These are phyloP conservation scores for Trichoderma arundinaceum DNA, from an alignment of 2,329 filamentous ascomycete genomes.

Conservation along the genomic window DNA sequence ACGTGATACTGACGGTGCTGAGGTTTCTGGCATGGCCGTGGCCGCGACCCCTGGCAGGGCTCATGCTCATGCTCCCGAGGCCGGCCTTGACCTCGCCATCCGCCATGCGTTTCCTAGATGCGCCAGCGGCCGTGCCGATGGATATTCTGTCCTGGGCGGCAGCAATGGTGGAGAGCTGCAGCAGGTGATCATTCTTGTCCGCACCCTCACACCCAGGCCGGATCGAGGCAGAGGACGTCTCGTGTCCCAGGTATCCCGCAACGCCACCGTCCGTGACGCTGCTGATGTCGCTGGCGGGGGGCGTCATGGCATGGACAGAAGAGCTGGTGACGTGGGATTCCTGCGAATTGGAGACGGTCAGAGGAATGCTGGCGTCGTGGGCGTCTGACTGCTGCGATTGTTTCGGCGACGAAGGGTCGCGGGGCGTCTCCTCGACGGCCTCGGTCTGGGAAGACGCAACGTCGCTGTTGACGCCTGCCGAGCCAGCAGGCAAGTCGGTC, in stretches of 20 bases:
- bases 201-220: slow-evolving; percentile 39
- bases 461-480: slow-evolving; percentile 5
- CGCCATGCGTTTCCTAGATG: slow-evolving; percentile 74
- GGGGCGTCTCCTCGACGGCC: slow-evolving; percentile 17
- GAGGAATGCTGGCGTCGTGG: slow-evolving; percentile 32
- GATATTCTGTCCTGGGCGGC: slow-evolving; percentile 58
- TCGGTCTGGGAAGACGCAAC: slow-evolving; percentile 19
- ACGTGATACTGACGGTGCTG: slow-evolving; percentile 68
- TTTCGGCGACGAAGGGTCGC: slow-evolving; percentile 13
- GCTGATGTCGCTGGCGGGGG: slow-evolving; percentile 39
- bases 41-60: slow-evolving; percentile 52
- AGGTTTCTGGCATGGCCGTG: slow-evolving; percentile 75
- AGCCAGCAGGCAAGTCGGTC: slow-evolving; percentile 29
- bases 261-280: slow-evolving; percentile 31
- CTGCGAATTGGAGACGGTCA: slow-evolving; percentile 38
- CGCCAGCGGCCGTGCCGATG: slow-evolving; percentile 45
- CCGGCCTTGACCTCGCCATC: slow-evolving; percentile 72
- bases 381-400: slow-evolving; percentile 21
- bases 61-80: slow-evolving; percentile 52
- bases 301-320: slow-evolving; percentile 40
- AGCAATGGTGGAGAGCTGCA: slow-evolving; percentile 63
- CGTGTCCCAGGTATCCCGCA: slow-evolving; percentile 31
- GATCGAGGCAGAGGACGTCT: not conserved
- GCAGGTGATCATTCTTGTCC: slow-evolving; percentile 62
- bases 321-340: slow-evolving; percentile 40